These are phyloP conservation scores for Tetraselmis striata DNA, from an alignment of 139 green algal species.

Conservation along the genomic window DNA sequence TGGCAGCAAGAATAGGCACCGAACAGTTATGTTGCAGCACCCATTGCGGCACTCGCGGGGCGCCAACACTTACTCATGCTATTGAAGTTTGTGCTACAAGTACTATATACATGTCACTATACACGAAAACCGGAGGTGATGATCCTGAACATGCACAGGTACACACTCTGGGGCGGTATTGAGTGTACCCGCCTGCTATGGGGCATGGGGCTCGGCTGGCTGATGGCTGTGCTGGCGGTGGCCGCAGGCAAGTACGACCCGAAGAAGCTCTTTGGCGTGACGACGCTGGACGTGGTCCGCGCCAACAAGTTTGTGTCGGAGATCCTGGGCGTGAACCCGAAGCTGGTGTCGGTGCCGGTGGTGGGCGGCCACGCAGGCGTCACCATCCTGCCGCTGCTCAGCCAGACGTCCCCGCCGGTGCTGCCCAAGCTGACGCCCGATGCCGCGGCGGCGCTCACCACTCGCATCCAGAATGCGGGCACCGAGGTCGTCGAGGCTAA, in stretches of 20 bases:
- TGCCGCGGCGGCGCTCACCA: conserved; percentile 48
- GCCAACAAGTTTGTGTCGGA: conserved; percentile 85
- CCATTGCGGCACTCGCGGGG: too few species aligned
- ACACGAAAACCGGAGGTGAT: too few species aligned
- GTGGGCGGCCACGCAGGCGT: conserved; percentile 88
- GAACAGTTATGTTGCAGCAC: too few species aligned
- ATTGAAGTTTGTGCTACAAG: too few species aligned
- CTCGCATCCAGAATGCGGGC: conserved; percentile 91
- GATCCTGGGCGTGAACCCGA: conserved; percentile 52
- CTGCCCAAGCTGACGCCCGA: conserved; percentile 31
- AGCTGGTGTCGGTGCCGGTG: conserved; percentile 82
- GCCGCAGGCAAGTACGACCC: conserved; percentile 79
- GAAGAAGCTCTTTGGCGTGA: conserved; percentile 87
- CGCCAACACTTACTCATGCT: too few species aligned
- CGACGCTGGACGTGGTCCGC: conserved; percentile 87
- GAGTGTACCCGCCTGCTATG: too few species aligned
- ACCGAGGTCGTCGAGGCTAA: conserved; percentile 96
- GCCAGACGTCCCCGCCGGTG: conserved; percentile 58
- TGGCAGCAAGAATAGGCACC: too few species aligned
- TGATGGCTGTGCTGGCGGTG: conserved; percentile 5
- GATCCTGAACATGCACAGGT: too few species aligned
- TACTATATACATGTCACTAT: too few species aligned
- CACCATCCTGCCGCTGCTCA: conserved; percentile 94
- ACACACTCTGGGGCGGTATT: too few species aligned
- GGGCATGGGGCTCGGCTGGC: too few species aligned